phyloP scores from a whole-genome alignment of 345 rosid species.

The Dimocarpus longan region DNA sequence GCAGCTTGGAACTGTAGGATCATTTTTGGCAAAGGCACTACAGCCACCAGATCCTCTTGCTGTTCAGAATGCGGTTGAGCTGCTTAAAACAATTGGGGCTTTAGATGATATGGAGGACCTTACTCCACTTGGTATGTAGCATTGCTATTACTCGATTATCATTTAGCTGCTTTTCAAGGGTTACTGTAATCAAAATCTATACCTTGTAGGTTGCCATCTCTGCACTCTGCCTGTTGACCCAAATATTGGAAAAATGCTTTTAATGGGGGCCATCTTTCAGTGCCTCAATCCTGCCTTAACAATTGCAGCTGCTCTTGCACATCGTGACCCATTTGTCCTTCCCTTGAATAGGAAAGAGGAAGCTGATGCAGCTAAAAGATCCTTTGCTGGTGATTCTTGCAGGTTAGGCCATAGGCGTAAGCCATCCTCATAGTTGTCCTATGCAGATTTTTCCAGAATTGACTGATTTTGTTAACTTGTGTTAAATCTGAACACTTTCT shows the following conservation, averaged over 20 bases:
- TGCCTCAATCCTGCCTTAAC: slow-evolving; percentile 94
- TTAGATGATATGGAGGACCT: slow-evolving; percentile 84
- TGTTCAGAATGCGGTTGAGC: slow-evolving; percentile 94
- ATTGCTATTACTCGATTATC: neutral
- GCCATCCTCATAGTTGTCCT: slow-evolving; percentile 8
- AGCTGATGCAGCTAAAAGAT: slow-evolving; percentile 90
- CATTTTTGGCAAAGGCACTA: slow-evolving; percentile 90
- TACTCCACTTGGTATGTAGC: slow-evolving; percentile 80
- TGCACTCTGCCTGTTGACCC: slow-evolving; percentile 87
- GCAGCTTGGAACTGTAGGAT: slow-evolving; percentile 86
- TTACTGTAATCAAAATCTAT: slow-evolving; percentile 18
- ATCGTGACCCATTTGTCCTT: slow-evolving; percentile 91
- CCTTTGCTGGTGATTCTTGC: slow-evolving; percentile 94
- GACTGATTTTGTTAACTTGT: slow-evolving; percentile 8
- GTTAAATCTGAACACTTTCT: slow-evolving; percentile 14
- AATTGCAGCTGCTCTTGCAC: slow-evolving; percentile 90
- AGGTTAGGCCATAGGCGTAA: slow-evolving; percentile 46
- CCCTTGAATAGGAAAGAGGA: slow-evolving; percentile 80
- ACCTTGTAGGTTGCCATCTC: slow-evolving; percentile 73
- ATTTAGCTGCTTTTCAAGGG: slow-evolving; percentile 16
- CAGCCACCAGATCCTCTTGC: slow-evolving; percentile 96
- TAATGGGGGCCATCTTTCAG: slow-evolving; percentile 89
- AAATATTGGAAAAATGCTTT: slow-evolving; percentile 95
- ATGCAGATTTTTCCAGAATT: neutral
- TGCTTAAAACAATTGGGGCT: slow-evolving; percentile 91